Evolutionary conservation across 2,329 filamentous ascomycete genomes (phyloP).

Genomic region (Sporothrix luriei): DNA sequence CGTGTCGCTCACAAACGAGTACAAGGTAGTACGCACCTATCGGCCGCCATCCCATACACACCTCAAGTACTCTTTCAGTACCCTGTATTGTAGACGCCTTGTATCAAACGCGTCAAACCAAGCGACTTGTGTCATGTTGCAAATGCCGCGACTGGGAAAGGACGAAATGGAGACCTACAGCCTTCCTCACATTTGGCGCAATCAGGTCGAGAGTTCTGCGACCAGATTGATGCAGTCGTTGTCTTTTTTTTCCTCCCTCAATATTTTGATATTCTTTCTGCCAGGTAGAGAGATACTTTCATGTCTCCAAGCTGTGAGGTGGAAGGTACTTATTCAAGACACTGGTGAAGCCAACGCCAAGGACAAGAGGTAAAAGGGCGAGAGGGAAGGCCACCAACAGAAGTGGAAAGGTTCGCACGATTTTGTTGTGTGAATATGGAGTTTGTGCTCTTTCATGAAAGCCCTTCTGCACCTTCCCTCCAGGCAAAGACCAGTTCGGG

Average conservation of each 20-base stretch:
- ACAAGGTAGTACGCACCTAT: slow-evolving; percentile 3
- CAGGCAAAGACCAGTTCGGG: background rate
- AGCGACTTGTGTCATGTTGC: background rate
- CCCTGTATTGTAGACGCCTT: background rate
- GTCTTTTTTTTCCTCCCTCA: too few species aligned
- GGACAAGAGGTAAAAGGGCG: background rate
- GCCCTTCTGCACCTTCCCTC: background rate
- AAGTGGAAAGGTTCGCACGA: too few species aligned
- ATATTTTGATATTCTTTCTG: too few species aligned
- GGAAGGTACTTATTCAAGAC: too few species aligned
- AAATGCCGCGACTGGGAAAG: background rate
- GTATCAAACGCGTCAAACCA: slow-evolving; percentile 24
- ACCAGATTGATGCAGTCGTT: background rate
- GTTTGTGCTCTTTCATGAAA: background rate
- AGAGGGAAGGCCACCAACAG: background rate
- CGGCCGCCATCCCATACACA: too few species aligned
- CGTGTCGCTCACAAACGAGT: background rate
- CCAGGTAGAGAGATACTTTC: too few species aligned
- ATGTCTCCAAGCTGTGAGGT: too few species aligned
- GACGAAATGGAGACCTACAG: background rate
- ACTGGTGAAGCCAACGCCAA: too few species aligned
- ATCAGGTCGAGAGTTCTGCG: background rate
- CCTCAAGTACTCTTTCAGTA: slow-evolving; percentile 1
- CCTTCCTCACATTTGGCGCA: background rate
- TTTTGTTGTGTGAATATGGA: background rate